A percentile compares a stretch with the other conserved stretches of the same genome.
Evolutionary conservation across 2,329 filamentous ascomycete genomes (phyloP).

Genomic region (Myrmaecium sp.): DNA sequence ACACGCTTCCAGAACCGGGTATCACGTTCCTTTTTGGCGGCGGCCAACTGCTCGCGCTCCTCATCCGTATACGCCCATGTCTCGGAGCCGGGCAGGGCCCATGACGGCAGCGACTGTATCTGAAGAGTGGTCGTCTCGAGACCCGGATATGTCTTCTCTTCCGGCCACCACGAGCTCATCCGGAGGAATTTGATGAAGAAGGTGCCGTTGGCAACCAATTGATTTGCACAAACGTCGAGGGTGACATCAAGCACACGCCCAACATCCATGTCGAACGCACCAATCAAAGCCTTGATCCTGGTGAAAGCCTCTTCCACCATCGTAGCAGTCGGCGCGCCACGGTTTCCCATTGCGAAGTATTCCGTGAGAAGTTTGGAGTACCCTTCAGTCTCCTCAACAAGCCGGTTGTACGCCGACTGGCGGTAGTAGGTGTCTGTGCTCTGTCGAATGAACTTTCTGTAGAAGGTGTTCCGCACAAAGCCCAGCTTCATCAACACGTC

Average conservation of each 20-base stretch:
- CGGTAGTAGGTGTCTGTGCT: conserved; percentile 87
- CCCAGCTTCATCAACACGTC: conserved; percentile 58
- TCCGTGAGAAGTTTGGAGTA: conserved; percentile 95
- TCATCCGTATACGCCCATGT: conserved; percentile 49
- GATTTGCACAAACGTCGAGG: conserved; percentile 83
- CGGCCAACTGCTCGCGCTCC: conserved; percentile 42
- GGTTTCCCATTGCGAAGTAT: conserved; percentile 74
- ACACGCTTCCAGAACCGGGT: conserved; percentile 64
- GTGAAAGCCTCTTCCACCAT: conserved; percentile 77
- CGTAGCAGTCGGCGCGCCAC: conserved; percentile 54
- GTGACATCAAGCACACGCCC: conserved; percentile 88
- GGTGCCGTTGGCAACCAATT: conserved; percentile 78
- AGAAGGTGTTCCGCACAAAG: conserved; percentile 72
- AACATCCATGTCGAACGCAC: conserved; percentile 92
- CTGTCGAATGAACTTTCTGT: conserved; percentile 67
- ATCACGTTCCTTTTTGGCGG: conserved; percentile 50
- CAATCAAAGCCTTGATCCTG: conserved; percentile 82
- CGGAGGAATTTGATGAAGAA: conserved; percentile 92
- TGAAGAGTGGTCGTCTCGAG: conserved; percentile 32
- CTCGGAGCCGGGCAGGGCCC: conserved; percentile 60
- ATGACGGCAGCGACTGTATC: conserved; percentile 56
- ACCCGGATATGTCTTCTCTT: conserved; percentile 37
- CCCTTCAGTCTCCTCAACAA: conserved; percentile 90
- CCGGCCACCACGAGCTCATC: conserved; percentile 93
- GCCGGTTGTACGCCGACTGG: conserved; percentile 89